A percentile compares a stretch with the other conserved stretches of the same genome.
These are phyloP conservation scores for Rhinocladiella mackenziei DNA, from an alignment of 2,329 filamentous ascomycete genomes.

Conservation along the genomic window DNA sequence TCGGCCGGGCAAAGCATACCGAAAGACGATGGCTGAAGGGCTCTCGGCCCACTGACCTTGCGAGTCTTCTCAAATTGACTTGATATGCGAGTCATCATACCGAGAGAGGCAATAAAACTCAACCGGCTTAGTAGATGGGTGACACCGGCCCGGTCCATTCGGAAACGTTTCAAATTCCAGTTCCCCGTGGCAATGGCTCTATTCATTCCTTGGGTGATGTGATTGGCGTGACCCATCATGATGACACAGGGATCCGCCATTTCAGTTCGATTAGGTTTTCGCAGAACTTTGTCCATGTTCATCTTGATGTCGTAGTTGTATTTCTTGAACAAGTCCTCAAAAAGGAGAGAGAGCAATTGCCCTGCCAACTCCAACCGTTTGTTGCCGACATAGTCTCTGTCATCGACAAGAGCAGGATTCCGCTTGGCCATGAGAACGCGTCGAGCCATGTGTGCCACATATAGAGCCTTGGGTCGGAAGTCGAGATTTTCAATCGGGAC, in stretches of 20 bases:
- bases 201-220: constrained; percentile 90
- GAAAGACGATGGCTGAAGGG: constrained; percentile 94
- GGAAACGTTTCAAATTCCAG: constrained; percentile 96
- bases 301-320: constrained; percentile 85
- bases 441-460: constrained; percentile 96
- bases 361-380: constrained; percentile 93
- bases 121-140: constrained; percentile 93
- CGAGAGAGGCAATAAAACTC: constrained; percentile 92
- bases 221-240: constrained; percentile 76
- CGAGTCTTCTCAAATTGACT: constrained; percentile 98
- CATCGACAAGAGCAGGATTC: constrained; percentile 84
- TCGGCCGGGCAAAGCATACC: constrained; percentile 97
- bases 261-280: constrained; percentile 84
- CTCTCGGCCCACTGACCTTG: constrained; percentile 92
- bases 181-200: constrained; percentile 96
- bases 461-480: constrained; percentile 94
- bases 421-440: constrained; percentile 91
- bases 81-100: constrained; percentile 99
- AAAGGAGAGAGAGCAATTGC: constrained; percentile 86
- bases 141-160: constrained; percentile 95
- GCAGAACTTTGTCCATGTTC: constrained; percentile 91
- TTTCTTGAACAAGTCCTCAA: constrained; percentile 97
- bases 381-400: constrained; percentile 96
- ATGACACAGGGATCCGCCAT: constrained; percentile 83
- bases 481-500: constrained; percentile 88